These are phyloP conservation scores for Aspergillus fijiensis DNA, from an alignment of 2,329 filamentous ascomycete genomes.

Conservation along the genomic window DNA sequence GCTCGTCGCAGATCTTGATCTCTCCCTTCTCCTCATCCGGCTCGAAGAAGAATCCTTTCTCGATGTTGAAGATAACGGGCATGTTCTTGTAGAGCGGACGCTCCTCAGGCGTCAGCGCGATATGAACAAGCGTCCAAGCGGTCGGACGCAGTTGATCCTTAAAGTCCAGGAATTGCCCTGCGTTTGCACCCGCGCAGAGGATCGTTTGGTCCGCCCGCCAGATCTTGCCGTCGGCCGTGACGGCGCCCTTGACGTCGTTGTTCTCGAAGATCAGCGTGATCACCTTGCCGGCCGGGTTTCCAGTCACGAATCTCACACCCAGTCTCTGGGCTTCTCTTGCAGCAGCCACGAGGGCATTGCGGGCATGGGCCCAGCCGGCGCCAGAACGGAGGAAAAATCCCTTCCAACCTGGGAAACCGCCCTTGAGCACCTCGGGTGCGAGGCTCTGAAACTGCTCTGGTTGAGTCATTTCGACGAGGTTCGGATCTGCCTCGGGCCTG, in stretches of 20 bases:
- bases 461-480: constrained; percentile 38
- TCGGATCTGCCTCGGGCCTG: constrained; percentile 27
- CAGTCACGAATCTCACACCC: constrained; percentile 50
- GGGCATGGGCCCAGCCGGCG: constrained; percentile 55
- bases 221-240: constrained; percentile 38
- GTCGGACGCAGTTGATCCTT: constrained; percentile 46
- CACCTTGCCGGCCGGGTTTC: constrained; percentile 39
- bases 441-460: constrained; percentile 48
- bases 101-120: constrained; percentile 45
- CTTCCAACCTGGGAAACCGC: constrained; percentile 46
- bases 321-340: constrained; percentile 46
- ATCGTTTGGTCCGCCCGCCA: constrained; percentile 42
- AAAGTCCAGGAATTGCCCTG: constrained; percentile 46
- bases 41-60: constrained; percentile 52
- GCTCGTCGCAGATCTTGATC: constrained; percentile 50
- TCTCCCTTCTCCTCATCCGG: constrained; percentile 42
- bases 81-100: constrained; percentile 42
- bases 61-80: constrained; percentile 49
- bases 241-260: constrained; percentile 41
- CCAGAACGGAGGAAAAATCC: constrained; percentile 44
- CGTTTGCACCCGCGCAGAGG: constrained; percentile 46
- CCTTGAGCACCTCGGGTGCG: constrained; percentile 50
- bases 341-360: constrained; percentile 47
- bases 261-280: constrained; percentile 36
- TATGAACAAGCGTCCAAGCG: constrained; percentile 51